phyloP scores from a whole-genome alignment of 805 yeast genomes.

The Hanseniaspora pseudoguilliermondii region DNA sequence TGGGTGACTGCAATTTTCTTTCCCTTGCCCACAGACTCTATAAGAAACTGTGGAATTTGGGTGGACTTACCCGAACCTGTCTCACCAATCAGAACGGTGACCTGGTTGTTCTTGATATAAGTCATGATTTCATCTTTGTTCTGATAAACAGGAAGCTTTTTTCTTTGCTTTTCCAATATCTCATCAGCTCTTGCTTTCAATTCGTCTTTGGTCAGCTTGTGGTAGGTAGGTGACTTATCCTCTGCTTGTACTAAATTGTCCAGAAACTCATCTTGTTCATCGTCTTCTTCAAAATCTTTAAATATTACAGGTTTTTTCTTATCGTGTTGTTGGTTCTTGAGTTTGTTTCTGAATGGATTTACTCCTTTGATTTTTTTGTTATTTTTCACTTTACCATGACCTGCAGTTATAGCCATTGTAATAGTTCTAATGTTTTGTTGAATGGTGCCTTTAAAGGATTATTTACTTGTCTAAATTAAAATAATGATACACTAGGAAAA shows the following conservation, averaged over 20 bases:
- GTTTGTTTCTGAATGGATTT: conserved; percentile 7
- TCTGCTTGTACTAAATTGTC: conserved; percentile 16
- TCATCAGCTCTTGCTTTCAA: conserved; percentile 30
- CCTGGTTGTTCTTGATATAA: conserved; percentile 44
- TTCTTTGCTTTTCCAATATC: conserved; percentile 37
- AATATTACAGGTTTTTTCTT: conserved; percentile 23
- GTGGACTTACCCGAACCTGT: conserved; percentile 98
- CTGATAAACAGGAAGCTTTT: conserved; percentile 61
- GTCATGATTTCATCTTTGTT: conserved; percentile 52
- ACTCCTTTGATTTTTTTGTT: neutral
- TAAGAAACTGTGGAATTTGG: conserved; percentile 85
- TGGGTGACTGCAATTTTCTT: conserved; percentile 77
- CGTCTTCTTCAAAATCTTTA: conserved; percentile 27
- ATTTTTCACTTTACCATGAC: neutral
- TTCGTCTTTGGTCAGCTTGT: conserved; percentile 18
- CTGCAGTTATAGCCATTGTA: neutral
- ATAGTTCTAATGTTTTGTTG: neutral
- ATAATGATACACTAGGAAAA: no score
- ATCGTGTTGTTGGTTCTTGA: neutral
- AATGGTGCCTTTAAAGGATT: no score
- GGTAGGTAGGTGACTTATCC: neutral
- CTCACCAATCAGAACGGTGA: conserved; percentile 81
- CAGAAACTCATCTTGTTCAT: conserved; percentile 17
- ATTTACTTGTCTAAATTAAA: no score
- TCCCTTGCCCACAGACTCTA: conserved; percentile 27